Base-by-base conservation (phyloP, 2,329 filamentous ascomycete species). In the Rutstroemia sp. region DNA sequence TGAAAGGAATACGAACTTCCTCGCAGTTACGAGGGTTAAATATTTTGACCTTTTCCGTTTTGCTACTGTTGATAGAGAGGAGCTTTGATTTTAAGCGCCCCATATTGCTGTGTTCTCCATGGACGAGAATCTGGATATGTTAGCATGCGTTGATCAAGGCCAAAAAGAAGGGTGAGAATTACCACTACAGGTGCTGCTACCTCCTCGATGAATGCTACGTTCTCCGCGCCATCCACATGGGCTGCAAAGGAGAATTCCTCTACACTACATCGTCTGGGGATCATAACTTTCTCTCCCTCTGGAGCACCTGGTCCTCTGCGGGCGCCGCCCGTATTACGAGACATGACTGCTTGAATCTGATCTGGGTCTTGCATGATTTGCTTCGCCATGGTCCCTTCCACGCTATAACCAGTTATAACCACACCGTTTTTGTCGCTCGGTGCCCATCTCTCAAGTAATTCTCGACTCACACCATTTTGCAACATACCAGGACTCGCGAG, bases 81-180 rank as follows among this genome's bases (percentile, higher is more conserved):
- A 99, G 79, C 69, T 96, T 95, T 3, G 92, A 96, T 71, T 96
- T 96, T 27, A 99, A 77, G 54, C 94, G 86, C 80, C 94, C 96
- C 91, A 97, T 97, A 69, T 97, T 96, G 69, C 96, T 90, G 66
- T 94, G 91, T 70, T 99, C 94, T 56, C 94, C 94, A 64, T 99
- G 94, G 2, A 99, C 94, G 34, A 99, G 82, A 58, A 99, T 96
- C 88, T 92, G 58, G 1, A 21, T 10, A 21, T 60, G 61, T 68
- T 61, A 65, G 67, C 56, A 42, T 38, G 19, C 17, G 39, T 5
- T 30, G 36, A 8, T 27, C 16, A 42, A 34, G 30, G 30, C 30
- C 48, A 36, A 36, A 3, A 16, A 23, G 16, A 23, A 34, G 16
- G 4, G n/a, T 19, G 44, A 7, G 36, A 85, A 88, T 76, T 80